Conservation (phyloP, 2,329 filamentous ascomycete genomes). For the Microdochium bolleyi region DNA sequence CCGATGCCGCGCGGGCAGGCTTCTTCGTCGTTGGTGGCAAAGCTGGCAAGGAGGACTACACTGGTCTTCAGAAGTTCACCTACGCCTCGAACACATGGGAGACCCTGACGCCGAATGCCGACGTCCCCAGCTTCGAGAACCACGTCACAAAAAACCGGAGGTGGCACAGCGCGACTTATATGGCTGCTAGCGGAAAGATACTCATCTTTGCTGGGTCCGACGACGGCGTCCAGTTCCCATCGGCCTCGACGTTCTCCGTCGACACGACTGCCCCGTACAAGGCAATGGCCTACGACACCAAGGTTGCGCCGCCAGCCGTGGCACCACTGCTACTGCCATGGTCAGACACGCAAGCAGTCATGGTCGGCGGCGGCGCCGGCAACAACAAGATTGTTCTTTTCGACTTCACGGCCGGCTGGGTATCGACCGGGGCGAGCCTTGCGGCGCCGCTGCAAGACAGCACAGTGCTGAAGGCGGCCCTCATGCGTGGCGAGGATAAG, state of each 20-base stretch:
- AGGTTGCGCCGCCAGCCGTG: slow-evolving; percentile 51
- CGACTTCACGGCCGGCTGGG: slow-evolving; percentile 55
- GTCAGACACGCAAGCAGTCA: slow-evolving; percentile 60
- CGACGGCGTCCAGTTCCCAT: slow-evolving; percentile 47
- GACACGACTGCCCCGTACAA: slow-evolving; percentile 55
- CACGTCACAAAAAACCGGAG: slow-evolving; percentile 59
- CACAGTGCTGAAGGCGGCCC: slow-evolving; percentile 46
- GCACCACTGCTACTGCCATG: slow-evolving; percentile 68
- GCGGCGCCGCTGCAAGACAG: slow-evolving; percentile 49
- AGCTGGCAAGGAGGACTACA: slow-evolving; percentile 45
- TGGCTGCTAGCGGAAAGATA: slow-evolving; percentile 62
- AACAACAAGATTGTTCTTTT: slow-evolving; percentile 71
- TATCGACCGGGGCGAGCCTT: slow-evolving; percentile 56
- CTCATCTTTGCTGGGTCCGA: slow-evolving; percentile 74
- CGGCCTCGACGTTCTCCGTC: slow-evolving; percentile 71
- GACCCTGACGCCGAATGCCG: slow-evolving; percentile 30
- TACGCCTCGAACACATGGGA: slow-evolving; percentile 47
- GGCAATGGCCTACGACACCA: slow-evolving; percentile 50
- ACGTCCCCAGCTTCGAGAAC: slow-evolving; percentile 43
- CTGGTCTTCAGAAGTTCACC: slow-evolving; percentile 64
- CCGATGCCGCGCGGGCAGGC: slow-evolving; percentile 48
- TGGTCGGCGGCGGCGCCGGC: slow-evolving; percentile 63
- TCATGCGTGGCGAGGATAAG: slow-evolving; percentile 66
- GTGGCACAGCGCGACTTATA: slow-evolving; percentile 69
- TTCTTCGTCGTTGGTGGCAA: slow-evolving; percentile 79